These are phyloP conservation scores for Solanum neorickii DNA, from an alignment of 257 asterid species.

Conservation along the genomic window DNA sequence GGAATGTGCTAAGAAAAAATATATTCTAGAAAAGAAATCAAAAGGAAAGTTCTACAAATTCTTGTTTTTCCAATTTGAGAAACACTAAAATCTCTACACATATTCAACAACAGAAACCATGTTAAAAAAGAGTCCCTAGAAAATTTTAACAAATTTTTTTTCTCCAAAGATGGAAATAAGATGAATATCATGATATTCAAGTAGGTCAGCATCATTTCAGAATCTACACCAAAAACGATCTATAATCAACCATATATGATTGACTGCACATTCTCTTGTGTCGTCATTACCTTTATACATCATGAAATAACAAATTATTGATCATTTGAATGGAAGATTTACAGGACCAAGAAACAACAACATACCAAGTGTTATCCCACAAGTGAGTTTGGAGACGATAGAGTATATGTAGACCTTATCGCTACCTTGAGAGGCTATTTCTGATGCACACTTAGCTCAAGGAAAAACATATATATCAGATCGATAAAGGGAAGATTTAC, in stretches of 20 bases:
- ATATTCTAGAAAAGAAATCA: background rate
- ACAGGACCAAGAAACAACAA: background rate
- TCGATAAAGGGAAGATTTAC: background rate
- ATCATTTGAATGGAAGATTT: background rate
- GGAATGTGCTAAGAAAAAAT: background rate
- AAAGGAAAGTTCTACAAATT: background rate
- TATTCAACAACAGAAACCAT: background rate
- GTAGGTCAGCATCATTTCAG: background rate
- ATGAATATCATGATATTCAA: background rate
- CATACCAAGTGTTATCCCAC: background rate
- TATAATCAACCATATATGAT: background rate
- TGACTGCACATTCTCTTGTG: background rate
- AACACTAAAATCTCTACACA: background rate
- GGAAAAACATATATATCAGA: background rate
- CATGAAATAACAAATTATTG: background rate
- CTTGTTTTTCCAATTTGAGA: background rate
- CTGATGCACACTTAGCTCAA: background rate
- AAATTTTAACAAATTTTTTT: too few relatives aligned
- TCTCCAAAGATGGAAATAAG: background rate
- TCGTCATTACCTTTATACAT: background rate
- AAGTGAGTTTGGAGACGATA: background rate
- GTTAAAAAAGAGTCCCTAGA: background rate
- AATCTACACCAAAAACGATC: background rate
- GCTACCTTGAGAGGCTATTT: background rate
- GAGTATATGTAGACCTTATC: background rate